Evolutionary conservation across 768 basidiomycete species (phyloP), one percentile per base, ranked within the genome.

Genomic region (Russula virescens): DNA sequence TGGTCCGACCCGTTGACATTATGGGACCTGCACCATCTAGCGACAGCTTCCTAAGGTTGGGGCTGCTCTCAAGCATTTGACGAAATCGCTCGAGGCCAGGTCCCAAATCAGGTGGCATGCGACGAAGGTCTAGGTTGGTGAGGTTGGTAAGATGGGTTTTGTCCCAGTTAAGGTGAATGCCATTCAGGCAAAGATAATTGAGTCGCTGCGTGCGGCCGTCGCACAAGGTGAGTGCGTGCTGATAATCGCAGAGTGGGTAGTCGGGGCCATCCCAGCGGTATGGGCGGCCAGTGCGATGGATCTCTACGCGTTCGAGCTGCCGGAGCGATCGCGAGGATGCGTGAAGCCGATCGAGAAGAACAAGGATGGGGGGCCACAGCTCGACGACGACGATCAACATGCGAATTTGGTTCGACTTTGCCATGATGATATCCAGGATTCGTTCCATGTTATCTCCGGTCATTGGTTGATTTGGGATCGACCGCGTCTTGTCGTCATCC

Each of bases 1-100:
- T 68, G 70, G 42, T 42, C 60, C 28, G 8, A 64, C 53, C 70
- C 61, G 66, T 69, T 76, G 58, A 69, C 63, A 46, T 71, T 61
- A 34, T 65, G 23, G 87, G 86, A 6, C 86, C 85, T 28, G 85
- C 86, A 54, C 82, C 82, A 68, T 88, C 83, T 40, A 90, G 68
- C 19, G 81, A 76, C 47, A 91, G 76, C 58, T 83, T 84, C 55
- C 71, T 71, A 26, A 91, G 70, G 8, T 72, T 85, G 50, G 64
- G 64, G 26, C 60, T 58, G 31, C 69, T 73, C 11, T 58, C 58
- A 13, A 88, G 78, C 25, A 89, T 76, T 31, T 78, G 72, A 42
- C 81, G 79, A 71, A 88, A 87, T 25, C 77, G 77, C 10, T 62
- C 43, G 18, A 83, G 71, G 40, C 74, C 74, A 5, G 86, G 87